Percentiles rank a stretch among this genome's conserved stretches.
These are phyloP conservation scores for Saccharomycopsis hybrid DNA, from an alignment of 1,139 yeast genomes.

Conservation along the genomic window DNA sequence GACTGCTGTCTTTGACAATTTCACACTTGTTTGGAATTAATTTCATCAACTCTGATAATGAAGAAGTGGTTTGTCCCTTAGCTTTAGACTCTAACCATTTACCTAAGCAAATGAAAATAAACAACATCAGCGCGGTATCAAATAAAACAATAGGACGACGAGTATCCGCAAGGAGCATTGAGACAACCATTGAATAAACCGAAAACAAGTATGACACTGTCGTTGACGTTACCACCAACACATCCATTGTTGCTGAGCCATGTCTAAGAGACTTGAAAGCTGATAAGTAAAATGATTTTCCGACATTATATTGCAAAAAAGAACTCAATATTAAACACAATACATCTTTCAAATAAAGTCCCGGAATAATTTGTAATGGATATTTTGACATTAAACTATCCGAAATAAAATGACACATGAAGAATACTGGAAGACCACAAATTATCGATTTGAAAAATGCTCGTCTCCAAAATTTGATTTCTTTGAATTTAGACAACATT, in stretches of 20 bases:
- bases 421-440: constrained; percentile 59
- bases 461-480: constrained; percentile 61
- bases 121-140: constrained; percentile 82
- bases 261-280: constrained; percentile 62
- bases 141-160: constrained; percentile 67
- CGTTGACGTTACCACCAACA: constrained; percentile 78
- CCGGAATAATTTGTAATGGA: constrained; percentile 36
- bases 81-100: constrained; percentile 90
- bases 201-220: constrained; percentile 74
- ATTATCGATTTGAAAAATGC: constrained; percentile 46
- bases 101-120: constrained; percentile 79
- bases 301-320: constrained; percentile 67
- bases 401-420: constrained; percentile 42
- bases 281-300: constrained; percentile 54
- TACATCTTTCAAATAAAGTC: constrained; percentile 52
- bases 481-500: constrained; percentile 61
- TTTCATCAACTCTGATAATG: constrained; percentile 72
- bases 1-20: constrained; percentile 1
- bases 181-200: constrained; percentile 46
- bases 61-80: constrained; percentile 88
- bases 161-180: constrained; percentile 17
- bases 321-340: constrained; percentile 57
- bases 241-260: constrained; percentile 92
- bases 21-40: constrained; percentile 75
- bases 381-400: constrained; percentile 30